Evolutionary conservation across 2,329 filamentous ascomycete species (phyloP).

Genomic region (Celoporthe dispersa): DNA sequence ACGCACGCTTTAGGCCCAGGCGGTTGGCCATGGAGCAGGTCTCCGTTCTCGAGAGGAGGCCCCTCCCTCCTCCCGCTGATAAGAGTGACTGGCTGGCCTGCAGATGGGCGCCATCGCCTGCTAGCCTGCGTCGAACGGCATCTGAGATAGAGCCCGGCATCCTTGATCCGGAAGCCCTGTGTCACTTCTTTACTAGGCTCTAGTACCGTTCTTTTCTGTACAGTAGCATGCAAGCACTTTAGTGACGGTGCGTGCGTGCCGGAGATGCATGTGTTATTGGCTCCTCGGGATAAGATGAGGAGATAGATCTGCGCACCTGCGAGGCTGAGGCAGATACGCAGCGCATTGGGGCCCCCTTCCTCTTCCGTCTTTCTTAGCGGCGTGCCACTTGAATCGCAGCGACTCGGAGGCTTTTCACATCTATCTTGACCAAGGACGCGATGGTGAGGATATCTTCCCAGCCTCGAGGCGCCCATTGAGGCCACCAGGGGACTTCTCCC

Average conservation of each 20-base stretch:
- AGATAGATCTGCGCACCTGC: conserved; percentile 22
- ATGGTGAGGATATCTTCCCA: neutral
- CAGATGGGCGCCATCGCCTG: conserved; percentile 6
- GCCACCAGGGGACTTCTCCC: neutral
- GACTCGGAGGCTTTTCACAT: neutral
- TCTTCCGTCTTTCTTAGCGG: neutral
- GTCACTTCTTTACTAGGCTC: neutral
- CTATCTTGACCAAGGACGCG: neutral
- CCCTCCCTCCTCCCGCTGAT: neutral
- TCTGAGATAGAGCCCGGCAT: conserved; percentile 3
- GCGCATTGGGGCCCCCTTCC: neutral
- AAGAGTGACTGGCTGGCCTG: neutral
- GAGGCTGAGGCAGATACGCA: neutral
- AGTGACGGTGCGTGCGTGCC: conserved; percentile 10
- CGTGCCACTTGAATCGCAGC: neutral
- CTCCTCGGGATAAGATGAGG: conserved; percentile 10
- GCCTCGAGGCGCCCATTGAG: neutral
- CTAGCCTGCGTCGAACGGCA: conserved; percentile 3
- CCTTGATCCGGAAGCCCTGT: conserved; percentile 12
- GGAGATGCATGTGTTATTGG: conserved; percentile 18
- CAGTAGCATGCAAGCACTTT: conserved; percentile 24
- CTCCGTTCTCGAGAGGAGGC: neutral
- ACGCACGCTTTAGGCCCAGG: neutral
- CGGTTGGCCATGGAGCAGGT: neutral
- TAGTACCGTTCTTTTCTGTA: neutral